Evolutionary conservation across 345 rosid genomes (phyloP).

Genomic region (Syzygium grande): DNA sequence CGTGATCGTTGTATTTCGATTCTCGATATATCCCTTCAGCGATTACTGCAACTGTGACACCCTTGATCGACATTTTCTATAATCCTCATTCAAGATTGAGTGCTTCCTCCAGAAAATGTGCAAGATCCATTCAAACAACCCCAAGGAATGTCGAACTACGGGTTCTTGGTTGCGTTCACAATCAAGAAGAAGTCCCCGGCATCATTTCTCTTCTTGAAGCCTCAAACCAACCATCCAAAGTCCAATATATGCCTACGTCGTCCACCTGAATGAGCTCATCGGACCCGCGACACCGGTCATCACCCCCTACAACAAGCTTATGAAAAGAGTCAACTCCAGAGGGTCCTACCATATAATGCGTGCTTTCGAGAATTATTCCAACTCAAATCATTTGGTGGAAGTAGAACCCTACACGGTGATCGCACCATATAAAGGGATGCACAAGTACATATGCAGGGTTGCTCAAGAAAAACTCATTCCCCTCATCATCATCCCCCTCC

Average conservation of each 20-base stretch:
- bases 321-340: not conserved
- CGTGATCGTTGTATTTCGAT: too few relatives aligned
- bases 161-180: slow-evolving; percentile 4
- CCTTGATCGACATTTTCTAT: not conserved
- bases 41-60: not conserved
- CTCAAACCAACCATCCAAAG: not conserved
- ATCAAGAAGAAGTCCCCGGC: slow-evolving; percentile 1
- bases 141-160: not conserved
- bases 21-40: too few relatives aligned
- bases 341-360: not conserved
- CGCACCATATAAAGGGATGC: slow-evolving; percentile 1
- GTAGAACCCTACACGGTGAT: not conserved
- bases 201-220: slow-evolving; percentile 7
- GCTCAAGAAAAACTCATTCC: not conserved
- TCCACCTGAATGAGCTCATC: slow-evolving; percentile 8
- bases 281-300: slow-evolving; percentile 7
- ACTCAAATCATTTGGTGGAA: not conserved
- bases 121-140: not conserved
- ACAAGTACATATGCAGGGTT: slow-evolving; percentile 1
- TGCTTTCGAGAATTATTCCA: not conserved
- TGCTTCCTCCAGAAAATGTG: not conserved
- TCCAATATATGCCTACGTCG: not conserved
- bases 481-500: not conserved
- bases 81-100: not conserved
- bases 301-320: not conserved